These are phyloP conservation scores for Oldenlandia corymbosa DNA, from an alignment of 257 asterid genomes.

Conservation along the genomic window DNA sequence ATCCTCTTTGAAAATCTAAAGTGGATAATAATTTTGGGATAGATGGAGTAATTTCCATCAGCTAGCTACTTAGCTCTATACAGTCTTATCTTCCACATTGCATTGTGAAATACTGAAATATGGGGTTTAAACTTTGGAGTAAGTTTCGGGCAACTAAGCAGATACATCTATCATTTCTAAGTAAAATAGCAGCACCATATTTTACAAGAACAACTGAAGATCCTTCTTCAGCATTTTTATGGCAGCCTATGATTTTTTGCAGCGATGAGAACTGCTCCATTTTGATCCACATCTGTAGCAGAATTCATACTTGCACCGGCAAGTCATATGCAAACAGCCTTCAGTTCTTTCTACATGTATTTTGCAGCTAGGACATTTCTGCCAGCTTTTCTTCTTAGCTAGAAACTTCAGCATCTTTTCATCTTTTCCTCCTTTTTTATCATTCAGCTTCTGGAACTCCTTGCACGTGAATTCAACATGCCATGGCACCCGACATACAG, in stretches of 20 bases:
- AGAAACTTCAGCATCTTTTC: conserved; percentile 42
- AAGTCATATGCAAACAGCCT: conserved; percentile 64
- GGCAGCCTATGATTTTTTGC: conserved; percentile 9
- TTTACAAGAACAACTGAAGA: not conserved
- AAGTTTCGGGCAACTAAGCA: not conserved
- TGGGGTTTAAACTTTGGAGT: not conserved
- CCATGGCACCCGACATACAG: conserved; percentile 62
- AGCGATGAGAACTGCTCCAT: conserved; percentile 44
- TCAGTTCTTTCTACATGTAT: conserved; percentile 52
- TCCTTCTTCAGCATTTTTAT: not conserved
- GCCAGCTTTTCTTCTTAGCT: conserved; percentile 72
- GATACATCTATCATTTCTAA: too few species aligned
- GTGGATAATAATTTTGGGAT: too few species aligned
- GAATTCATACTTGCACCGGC: conserved; percentile 52
- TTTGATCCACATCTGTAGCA: conserved; percentile 55
- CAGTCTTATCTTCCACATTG: not conserved
- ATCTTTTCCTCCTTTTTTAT: conserved; percentile 25
- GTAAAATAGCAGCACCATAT: too few species aligned
- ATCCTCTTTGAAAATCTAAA: too few species aligned
- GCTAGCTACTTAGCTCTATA: not conserved
- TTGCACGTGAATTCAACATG: conserved; percentile 59
- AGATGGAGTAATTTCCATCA: too few species aligned
- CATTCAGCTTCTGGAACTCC: conserved; percentile 46
- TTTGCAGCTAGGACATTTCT: conserved; percentile 66
- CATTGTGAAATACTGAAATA: not conserved